phyloP scores from a whole-genome alignment of 2,329 filamentous ascomycete genomes.

The Xylariales sp. region DNA sequence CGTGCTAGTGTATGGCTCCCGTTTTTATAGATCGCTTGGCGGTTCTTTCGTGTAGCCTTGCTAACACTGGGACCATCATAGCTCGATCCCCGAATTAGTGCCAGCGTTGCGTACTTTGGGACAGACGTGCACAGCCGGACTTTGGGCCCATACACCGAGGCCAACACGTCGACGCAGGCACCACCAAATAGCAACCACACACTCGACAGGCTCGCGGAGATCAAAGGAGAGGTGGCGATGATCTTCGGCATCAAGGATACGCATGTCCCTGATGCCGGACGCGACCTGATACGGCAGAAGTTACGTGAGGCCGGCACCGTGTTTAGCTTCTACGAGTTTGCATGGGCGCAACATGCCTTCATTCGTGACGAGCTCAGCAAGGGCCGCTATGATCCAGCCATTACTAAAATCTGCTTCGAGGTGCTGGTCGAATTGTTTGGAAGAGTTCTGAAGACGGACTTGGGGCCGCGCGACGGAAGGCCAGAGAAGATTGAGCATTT shows the following conservation, averaged over 20 bases:
- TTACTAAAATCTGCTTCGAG: conserved; percentile 90
- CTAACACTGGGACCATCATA: conserved; percentile 42
- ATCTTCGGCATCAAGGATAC: conserved; percentile 94
- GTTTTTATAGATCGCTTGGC: not conserved
- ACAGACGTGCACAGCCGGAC: conserved; percentile 88
- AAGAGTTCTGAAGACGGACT: conserved; percentile 79
- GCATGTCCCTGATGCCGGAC: conserved; percentile 84
- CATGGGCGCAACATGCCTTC: conserved; percentile 96
- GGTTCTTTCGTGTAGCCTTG: conserved; percentile 11
- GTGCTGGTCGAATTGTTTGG: conserved; percentile 88
- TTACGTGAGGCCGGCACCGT: conserved; percentile 79
- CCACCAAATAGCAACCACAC: conserved; percentile 61
- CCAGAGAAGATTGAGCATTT: conserved; percentile 76
- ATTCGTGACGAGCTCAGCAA: conserved; percentile 93
- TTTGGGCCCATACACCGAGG: conserved; percentile 70
- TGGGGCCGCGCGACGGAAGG: conserved; percentile 74
- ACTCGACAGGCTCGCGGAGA: conserved; percentile 67
- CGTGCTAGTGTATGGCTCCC: conserved; percentile 62
- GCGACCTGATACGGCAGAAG: conserved; percentile 85
- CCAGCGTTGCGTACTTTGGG: conserved; percentile 88
- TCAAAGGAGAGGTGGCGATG: conserved; percentile 84
- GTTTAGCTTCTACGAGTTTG: conserved; percentile 88
- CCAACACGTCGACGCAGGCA: conserved; percentile 57
- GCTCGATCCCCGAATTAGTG: conserved; percentile 80
- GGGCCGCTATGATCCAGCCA: conserved; percentile 89